Conservation (phyloP, 2,329 filamentous ascomycete species). For the Trichoderma afroharzianum region DNA sequence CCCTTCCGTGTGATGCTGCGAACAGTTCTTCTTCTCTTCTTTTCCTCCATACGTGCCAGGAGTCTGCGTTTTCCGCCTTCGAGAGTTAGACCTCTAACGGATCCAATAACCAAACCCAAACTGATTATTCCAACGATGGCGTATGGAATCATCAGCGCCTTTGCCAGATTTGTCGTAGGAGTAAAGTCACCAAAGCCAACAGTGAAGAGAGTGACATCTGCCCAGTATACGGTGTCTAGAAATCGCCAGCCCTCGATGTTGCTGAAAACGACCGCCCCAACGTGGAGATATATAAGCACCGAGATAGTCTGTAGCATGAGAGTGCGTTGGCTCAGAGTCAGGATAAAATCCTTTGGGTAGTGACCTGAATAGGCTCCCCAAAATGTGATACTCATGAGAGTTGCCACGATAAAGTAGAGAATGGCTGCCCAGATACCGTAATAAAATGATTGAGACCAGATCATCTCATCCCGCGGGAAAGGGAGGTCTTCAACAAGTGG, state of each 20-base stretch:
- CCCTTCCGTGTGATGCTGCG: conserved; percentile 43
- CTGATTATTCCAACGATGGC: conserved; percentile 80
- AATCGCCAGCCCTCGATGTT: conserved; percentile 71
- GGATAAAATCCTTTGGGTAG: conserved; percentile 73
- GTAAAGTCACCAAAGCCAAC: conserved; percentile 59
- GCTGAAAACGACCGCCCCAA: conserved; percentile 74
- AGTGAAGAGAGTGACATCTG: conserved; percentile 66
- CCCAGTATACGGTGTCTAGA: conserved; percentile 76
- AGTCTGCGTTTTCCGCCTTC: conserved; percentile 52
- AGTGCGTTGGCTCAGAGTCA: conserved; percentile 78
- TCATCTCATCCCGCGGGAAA: conserved; percentile 41
- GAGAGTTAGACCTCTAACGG: conserved; percentile 64
- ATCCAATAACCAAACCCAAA: conserved; percentile 77
- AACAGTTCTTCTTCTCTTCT: conserved; percentile 50
- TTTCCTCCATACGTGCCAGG: conserved; percentile 57
- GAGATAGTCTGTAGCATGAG: conserved; percentile 87
- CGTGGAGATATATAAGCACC: conserved; percentile 75
- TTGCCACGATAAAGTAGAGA: conserved; percentile 75
- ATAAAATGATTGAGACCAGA: conserved; percentile 79
- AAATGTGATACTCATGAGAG: conserved; percentile 75
- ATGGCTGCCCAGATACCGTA: conserved; percentile 77
- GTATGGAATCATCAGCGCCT: conserved; percentile 76
- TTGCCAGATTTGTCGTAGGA: conserved; percentile 50
- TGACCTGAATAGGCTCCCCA: conserved; percentile 66
- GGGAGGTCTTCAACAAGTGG: conserved; percentile 21